Conservation (phyloP, 2,329 filamentous ascomycete species). For the Bipolaris oryzae region DNA sequence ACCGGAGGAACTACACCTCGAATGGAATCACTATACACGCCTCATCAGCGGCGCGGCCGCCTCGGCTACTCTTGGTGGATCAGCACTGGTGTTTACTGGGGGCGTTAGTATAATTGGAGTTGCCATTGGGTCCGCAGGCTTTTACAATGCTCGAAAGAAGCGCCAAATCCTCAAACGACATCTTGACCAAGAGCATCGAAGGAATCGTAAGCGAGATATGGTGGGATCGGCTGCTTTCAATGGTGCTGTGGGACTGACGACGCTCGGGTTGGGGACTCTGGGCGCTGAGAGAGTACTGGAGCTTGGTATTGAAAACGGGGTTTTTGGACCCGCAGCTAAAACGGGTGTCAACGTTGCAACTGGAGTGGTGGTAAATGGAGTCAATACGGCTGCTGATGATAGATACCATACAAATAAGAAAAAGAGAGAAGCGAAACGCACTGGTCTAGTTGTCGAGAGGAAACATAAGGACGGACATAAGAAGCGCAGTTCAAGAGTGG, state of each 20-base stretch:
- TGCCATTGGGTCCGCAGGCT: slow-evolving; percentile 2
- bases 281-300: slow-evolving; percentile 3
- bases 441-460: background rate
- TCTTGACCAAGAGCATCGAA: background rate
- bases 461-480: background rate
- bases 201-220: slow-evolving; percentile 1
- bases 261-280: background rate
- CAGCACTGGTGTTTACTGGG: background rate
- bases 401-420: background rate
- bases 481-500: background rate
- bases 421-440: slow-evolving; percentile 1
- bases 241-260: slow-evolving; percentile 1
- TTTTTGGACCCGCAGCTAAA: background rate
- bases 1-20: background rate
- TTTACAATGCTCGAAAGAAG: slow-evolving; percentile 6
- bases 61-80: background rate
- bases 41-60: background rate
- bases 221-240: slow-evolving; percentile 1
- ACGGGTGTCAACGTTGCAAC: background rate
- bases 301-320: background rate
- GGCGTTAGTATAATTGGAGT: slow-evolving; percentile 3
- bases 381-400: background rate
- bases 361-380: background rate
- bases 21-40: slow-evolving; percentile 9
- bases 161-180: background rate